Evolutionary conservation across 768 basidiomycete genomes (phyloP), one percentile per base, ranked within the genome.

Genomic region (Suillus bovinus): DNA sequence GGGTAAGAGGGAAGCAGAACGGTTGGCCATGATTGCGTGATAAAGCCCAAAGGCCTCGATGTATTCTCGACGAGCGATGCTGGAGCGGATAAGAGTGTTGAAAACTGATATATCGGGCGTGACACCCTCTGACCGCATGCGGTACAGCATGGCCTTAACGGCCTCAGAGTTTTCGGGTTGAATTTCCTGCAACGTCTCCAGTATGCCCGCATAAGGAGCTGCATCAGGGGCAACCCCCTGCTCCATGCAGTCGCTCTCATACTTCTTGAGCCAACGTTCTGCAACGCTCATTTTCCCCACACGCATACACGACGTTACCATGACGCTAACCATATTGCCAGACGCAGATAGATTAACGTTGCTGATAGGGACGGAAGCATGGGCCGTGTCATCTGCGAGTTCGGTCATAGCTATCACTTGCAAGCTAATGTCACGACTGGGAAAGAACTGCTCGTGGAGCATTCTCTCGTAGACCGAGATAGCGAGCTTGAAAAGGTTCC

Each of bases 21-120:
- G 71, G 36, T 78, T 69, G 31, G 52, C 61, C 64, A 78, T 71
- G 53, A 86, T 68, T 24, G 77, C 59, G 9, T 67, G 67, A 65
- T 85, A 87, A 5, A 84, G 70, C 3, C 73, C 66, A 63, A 84
- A 81, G 7, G 79, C 81, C 20, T 75, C 72, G 5, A 64, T 66
- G 54, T 76, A 70, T 6, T 74, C 73, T 14, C 69, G 60, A 1
- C 68, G 69, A 14, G 75, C 67, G 41, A 77, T 66, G 60, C 82
- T 78, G 17, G 72, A 71, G 7, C 77, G 72, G 16, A 86, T 78
- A 63, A 87, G 77, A 9, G 78, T 63, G 60, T 86, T 85, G 72
- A 85, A 79, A n/a, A 85, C 64, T 42, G 67, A 66, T 10, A 77
- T 72, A 58, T 82, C 75, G 0, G 79, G 78, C 2, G 68, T 46